Conservation (phyloP, 163 green algal genomes). For the Volvox carteri region DNA sequence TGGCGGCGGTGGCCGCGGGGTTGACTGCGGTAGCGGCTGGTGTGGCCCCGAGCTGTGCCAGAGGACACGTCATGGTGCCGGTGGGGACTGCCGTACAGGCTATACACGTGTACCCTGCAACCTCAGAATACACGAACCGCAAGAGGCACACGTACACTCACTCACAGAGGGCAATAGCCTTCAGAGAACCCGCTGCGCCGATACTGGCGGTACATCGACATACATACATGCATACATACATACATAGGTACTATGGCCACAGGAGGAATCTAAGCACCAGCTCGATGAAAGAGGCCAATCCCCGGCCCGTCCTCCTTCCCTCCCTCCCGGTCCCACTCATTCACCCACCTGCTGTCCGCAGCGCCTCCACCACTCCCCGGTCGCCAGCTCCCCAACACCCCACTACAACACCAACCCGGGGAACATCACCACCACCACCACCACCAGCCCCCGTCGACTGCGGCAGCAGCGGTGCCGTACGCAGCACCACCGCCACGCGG, state of each 20-base stretch:
- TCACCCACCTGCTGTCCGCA: slow-evolving; percentile 12
- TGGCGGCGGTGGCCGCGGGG: background rate
- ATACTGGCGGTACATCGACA: no score
- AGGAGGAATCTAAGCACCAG: no score
- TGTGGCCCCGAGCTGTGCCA: background rate
- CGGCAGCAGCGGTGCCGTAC: background rate
- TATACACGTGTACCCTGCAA: slow-evolving; percentile 17
- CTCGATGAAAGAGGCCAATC: no score
- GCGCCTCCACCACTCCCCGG: background rate
- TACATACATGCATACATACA: no score
- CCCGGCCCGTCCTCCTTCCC: no score
- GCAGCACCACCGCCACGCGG: slow-evolving; percentile 41
- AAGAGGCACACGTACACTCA: no score
- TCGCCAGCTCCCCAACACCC: slow-evolving; percentile 1
- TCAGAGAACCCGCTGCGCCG: no score
- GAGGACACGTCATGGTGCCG: slow-evolving; percentile 22
- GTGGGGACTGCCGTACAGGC: background rate
- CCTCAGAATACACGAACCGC: no score
- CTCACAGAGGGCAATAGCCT: no score
- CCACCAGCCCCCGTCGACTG: background rate
- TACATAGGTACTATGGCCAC: no score
- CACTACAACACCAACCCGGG: slow-evolving; percentile 14
- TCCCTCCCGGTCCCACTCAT: background rate
- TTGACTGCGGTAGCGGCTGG: background rate
- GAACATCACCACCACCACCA: background rate